These are phyloP conservation scores for Camellia oleifera DNA, from an alignment of 179 eudicot genomes.

Conservation along the genomic window DNA sequence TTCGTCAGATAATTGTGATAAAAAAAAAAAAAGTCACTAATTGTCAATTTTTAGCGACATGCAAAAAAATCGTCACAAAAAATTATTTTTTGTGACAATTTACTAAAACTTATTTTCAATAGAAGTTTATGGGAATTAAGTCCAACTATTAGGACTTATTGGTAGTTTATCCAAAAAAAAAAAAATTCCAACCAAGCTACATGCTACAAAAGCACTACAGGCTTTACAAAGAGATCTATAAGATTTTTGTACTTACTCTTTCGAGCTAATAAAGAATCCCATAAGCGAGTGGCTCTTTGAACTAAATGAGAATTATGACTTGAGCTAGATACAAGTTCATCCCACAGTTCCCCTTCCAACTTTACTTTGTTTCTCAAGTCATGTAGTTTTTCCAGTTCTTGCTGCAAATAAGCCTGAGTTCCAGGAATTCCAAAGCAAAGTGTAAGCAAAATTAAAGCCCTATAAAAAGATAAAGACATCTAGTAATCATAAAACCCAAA, in stretches of 20 bases:
- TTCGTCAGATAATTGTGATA: no score
- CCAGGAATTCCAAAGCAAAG: conserved; percentile 9
- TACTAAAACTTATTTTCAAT: no score
- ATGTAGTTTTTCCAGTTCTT: conserved; percentile 92
- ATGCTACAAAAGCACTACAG: neutral
- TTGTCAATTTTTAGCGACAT: no score
- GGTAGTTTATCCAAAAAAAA: no score
- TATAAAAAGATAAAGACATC: neutral
- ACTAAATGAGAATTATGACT: conserved; percentile 96
- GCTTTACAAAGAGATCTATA: neutral
- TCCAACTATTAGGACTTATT: no score
- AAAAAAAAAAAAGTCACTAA: no score
- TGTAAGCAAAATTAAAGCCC: conserved; percentile 2
- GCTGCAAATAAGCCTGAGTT: conserved; percentile 85
- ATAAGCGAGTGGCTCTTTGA: conserved; percentile 84
- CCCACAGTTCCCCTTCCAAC: conserved; percentile 92
- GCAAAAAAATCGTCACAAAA: no score
- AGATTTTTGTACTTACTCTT: conserved; percentile 55
- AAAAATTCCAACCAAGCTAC: neutral
- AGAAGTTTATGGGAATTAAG: no score
- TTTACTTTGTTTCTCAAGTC: conserved; percentile 92
- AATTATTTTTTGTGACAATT: no score
- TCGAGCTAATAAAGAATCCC: conserved; percentile 91
- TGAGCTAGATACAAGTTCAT: conserved; percentile 89
- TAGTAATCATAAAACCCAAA: neutral